Conservation (phyloP, 148 eudicot genomes). For the Spergularia marina region DNA sequence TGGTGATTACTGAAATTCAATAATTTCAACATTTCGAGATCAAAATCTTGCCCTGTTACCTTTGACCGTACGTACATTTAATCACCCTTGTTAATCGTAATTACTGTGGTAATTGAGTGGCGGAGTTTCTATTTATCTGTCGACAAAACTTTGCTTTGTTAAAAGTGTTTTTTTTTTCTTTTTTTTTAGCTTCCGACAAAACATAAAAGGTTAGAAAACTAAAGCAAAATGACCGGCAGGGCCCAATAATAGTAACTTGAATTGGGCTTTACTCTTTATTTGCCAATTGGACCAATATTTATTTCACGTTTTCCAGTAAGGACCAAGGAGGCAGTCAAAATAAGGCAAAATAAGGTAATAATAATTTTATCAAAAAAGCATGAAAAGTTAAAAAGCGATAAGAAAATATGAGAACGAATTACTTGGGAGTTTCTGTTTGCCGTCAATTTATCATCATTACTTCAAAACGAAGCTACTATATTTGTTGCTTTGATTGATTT, state of each 20-base stretch:
- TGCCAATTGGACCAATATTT: neutral
- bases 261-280: slow-evolving; percentile 1
- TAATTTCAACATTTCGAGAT: no score
- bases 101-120: neutral
- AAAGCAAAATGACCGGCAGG: neutral
- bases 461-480: slow-evolving; percentile 26
- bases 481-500: slow-evolving; percentile 20
- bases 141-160: neutral
- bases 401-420: no score
- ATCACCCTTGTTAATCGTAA: neutral
- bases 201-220: neutral
- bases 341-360: slow-evolving; percentile 8
- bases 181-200: neutral
- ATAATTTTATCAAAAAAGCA: neutral
- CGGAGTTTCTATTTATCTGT: neutral
- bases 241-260: neutral
- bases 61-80: no score
- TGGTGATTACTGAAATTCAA: no score
- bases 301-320: slow-evolving; percentile 15
- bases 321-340: neutral
- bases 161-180: neutral
- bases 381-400: no score
- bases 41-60: no score
- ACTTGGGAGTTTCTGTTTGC: neutral
- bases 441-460: slow-evolving; percentile 29